Evolutionary conservation across 805 yeast species (phyloP).

Genomic region (Saccharomycodes ludwigii): DNA sequence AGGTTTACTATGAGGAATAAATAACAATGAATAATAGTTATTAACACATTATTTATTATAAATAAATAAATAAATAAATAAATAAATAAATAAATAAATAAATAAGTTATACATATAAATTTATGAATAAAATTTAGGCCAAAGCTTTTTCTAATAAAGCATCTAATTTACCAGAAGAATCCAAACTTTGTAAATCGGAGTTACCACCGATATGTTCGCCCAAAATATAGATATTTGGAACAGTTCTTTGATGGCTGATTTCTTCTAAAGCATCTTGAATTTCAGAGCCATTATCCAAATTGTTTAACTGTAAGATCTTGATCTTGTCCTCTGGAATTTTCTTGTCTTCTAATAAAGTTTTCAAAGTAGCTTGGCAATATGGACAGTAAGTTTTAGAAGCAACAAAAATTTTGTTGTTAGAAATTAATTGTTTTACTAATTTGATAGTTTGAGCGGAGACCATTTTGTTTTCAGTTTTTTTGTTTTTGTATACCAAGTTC

Average conservation of each 20-base stretch:
- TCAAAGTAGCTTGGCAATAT: conserved; percentile 37
- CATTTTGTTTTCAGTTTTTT: conserved; percentile 24
- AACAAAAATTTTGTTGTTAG: conserved; percentile 55
- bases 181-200: conserved; percentile 70
- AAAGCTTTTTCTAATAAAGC: conserved; percentile 18
- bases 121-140: not conserved
- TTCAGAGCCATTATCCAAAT: conserved; percentile 62
- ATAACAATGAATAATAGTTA: too few species aligned
- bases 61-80: too few species aligned
- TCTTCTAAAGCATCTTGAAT: conserved; percentile 69
- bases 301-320: conserved; percentile 28
- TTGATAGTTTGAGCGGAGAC: conserved; percentile 46
- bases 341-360: conserved; percentile 26
- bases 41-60: too few species aligned
- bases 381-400: conserved; percentile 78
- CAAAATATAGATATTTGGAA: conserved; percentile 81
- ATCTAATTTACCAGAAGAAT: conserved; percentile 48
- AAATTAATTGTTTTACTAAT: conserved; percentile 53
- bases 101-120: not conserved
- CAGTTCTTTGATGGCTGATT: conserved; percentile 83
- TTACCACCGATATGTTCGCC: conserved; percentile 96
- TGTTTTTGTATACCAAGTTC: not conserved
- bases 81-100: too few species aligned
- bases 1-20: not conserved
- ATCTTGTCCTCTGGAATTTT: conserved; percentile 33